Evolutionary conservation across 495 filamentous ascomycete species (phyloP), one percentile per base, ranked within the genome.

Genomic region (Trichocladium uniseriatum): DNA sequence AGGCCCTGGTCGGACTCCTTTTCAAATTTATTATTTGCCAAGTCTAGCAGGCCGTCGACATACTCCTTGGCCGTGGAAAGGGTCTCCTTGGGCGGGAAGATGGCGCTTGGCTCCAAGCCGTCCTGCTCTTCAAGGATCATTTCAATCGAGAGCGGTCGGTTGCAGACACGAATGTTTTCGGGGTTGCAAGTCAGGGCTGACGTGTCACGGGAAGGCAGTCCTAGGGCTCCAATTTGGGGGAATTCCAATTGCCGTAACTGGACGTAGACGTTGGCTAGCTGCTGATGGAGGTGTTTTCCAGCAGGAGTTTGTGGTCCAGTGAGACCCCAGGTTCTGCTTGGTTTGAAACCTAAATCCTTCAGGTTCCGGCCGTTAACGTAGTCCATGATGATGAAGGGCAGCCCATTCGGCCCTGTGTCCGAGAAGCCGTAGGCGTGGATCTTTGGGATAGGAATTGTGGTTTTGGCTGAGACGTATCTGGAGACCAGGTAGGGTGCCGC

Each of bases 391-490:
- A 35, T 45, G 11, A n/a, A 45, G 18, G 18, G 31, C 28, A 45
- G 28, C 0, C 29, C 42, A 10, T 34, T 24, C 16, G 13, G 18
- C 13, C 18, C 42, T 0, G 42, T 15, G 18, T 34, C 18, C 13
- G 42, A 45, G 19, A 45, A 45, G 18, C 29, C 42, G 11, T 45
- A 45, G 42, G 29, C 29, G 13, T 35, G 42, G 0, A 45, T 11
- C 19, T 15, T 45, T 1, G 42, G 42, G 2, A 45, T 11, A 15
- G 42, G 42, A 22, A 45, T 45, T 8, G 42, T 45, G 18, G 42
- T 35, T 35, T 45, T 45, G 42, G 42, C 29, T 18, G 42, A 34
- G n/a, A 45, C 42, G 13, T 45, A 45, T 6, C 42, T 45, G 27
- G 27, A 29, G 10, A 32, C 7, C 8, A 32, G 15, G 4, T 19